Conservation (phyloP, 129 eudicot genomes). For the Ambrosia artemisiifolia region DNA sequence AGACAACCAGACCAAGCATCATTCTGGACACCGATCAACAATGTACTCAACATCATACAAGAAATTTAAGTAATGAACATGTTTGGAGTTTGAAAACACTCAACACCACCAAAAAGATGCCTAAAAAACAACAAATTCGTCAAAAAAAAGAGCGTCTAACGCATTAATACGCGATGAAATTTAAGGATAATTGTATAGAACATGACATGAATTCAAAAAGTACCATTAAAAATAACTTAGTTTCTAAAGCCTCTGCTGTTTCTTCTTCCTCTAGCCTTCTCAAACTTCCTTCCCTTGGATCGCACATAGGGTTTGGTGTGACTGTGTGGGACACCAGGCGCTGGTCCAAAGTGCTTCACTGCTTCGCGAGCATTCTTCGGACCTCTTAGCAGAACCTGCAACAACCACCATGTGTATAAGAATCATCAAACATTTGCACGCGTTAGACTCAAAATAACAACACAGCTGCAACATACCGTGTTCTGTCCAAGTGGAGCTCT, state of each 20-base stretch:
- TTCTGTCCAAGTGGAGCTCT: conserved; percentile 91
- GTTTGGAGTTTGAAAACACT: not conserved
- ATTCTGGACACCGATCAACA: not conserved
- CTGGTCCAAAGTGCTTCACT: conserved; percentile 68
- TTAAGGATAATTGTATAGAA: conserved; percentile 3
- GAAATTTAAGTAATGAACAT: not conserved
- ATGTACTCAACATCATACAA: not conserved
- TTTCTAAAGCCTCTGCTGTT: conserved; percentile 69
- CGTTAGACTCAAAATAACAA: not conserved
- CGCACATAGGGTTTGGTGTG: conserved; percentile 84
- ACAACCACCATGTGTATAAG: not conserved
- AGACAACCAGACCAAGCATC: not conserved
- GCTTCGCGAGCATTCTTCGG: conserved; percentile 74
- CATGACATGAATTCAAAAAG: not conserved
- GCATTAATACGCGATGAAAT: not conserved
- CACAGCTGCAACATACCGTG: conserved; percentile 41
- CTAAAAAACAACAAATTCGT: not conserved
- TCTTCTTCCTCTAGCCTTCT: conserved; percentile 40
- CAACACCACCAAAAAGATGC: not conserved
- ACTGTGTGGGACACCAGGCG: conserved; percentile 88
- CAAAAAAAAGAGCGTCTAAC: not conserved
- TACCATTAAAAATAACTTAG: conserved; percentile 17
- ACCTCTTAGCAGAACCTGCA: conserved; percentile 65
- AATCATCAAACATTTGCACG: no score
- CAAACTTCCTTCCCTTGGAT: conserved; percentile 55